Evolutionary conservation across 805 yeast genomes (phyloP).

Genomic region (Nakazawaea wyomingensis): DNA sequence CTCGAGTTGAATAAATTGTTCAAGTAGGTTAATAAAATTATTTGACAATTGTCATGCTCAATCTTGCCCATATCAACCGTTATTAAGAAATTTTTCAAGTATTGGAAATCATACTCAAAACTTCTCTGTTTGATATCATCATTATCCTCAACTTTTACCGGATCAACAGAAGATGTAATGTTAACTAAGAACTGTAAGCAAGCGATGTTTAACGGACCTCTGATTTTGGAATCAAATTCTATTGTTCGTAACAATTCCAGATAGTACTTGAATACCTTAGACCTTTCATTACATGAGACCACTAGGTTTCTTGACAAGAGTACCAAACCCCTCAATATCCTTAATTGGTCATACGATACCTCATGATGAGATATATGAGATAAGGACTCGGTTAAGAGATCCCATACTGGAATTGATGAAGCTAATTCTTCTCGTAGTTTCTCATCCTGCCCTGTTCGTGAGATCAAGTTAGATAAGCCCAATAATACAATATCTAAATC

Average conservation of each 20-base stretch:
- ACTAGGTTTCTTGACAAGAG: conserved; percentile 20
- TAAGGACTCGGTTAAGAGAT: background rate
- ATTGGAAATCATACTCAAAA: conserved; percentile 3
- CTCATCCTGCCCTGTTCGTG: conserved; percentile 11
- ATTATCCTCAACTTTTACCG: conserved; percentile 11
- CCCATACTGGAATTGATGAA: background rate
- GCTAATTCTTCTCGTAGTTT: background rate
- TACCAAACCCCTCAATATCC: conserved; percentile 20
- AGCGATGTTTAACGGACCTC: conserved; percentile 5
- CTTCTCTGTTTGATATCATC: conserved; percentile 3
- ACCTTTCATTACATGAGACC: conserved; percentile 14
- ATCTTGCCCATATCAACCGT: background rate
- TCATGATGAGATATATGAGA: background rate
- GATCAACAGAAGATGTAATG: conserved; percentile 5
- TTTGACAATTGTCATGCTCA: background rate
- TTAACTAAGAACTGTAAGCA: conserved; percentile 10
- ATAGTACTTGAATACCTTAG: background rate
- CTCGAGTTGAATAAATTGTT: conserved; percentile 14
- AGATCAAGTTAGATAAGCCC: conserved; percentile 17
- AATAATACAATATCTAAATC: background rate
- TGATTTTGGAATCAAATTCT: background rate
- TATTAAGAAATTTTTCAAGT: background rate
- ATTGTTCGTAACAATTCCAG: background rate
- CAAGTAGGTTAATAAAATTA: conserved; percentile 2
- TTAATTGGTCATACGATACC: conserved; percentile 9